Conservation (phyloP, 2,329 filamentous ascomycete genomes). For the Cercospora zeina region DNA sequence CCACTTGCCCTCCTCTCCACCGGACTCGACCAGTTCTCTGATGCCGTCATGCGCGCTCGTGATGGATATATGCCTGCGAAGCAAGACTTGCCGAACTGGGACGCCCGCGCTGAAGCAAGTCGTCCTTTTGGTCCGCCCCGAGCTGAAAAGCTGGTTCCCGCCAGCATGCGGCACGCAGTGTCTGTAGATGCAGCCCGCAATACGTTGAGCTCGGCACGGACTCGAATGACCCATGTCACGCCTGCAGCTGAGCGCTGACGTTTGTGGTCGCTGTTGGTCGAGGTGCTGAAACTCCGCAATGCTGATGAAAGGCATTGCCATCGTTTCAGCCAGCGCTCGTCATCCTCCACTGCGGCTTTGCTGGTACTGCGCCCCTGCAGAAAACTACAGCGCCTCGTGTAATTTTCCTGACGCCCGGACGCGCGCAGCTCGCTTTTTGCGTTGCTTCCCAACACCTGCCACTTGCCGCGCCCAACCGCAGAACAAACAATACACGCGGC, state of each 20-base stretch:
- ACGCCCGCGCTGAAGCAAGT: constrained; percentile 15
- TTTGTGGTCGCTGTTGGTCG: not conserved
- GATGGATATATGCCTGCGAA: constrained; percentile 11
- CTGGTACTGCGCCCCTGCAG: not conserved
- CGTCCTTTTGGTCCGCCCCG: not conserved
- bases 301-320: constrained; percentile 3
- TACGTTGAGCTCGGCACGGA: not conserved
- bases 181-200: not conserved
- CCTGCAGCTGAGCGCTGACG: constrained; percentile 1
- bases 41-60: constrained; percentile 16
- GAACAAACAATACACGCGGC: constrained; percentile 18
- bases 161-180: constrained; percentile 18
- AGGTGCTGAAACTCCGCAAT: not conserved
- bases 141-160: constrained; percentile 11
- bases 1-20: constrained; percentile 32
- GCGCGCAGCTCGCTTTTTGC: constrained; percentile 20
- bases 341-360: not conserved
- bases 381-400: constrained; percentile 11
- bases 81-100: constrained; percentile 25
- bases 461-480: constrained; percentile 23
- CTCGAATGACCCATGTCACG: not conserved
- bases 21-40: constrained; percentile 13
- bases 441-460: constrained; percentile 24
- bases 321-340: constrained; percentile 4
- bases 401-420: constrained; percentile 22